Conservation (phyloP, 225 moss, liverwort and hornwort species). For the Pseudisothecium myosuroides region DNA sequence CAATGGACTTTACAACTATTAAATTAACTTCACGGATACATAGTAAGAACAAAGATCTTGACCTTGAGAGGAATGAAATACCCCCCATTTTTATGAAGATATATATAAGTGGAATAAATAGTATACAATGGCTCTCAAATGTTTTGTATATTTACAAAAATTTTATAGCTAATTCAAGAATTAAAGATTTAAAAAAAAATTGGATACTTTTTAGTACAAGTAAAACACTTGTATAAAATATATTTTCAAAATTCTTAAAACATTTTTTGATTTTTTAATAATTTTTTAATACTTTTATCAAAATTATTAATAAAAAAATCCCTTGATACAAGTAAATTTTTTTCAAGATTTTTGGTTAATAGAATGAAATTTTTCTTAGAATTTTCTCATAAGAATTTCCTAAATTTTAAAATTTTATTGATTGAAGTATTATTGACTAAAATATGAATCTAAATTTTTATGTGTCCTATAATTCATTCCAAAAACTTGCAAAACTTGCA, state of each 20-base stretch:
- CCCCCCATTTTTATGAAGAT: not conserved
- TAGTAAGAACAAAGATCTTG: not conserved
- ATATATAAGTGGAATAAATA: not conserved
- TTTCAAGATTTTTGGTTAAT: not conserved
- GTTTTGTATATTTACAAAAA: not conserved
- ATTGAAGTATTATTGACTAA: not conserved
- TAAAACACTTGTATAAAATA: too few relatives aligned
- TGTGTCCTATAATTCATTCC: not conserved
- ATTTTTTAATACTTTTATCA: too few relatives aligned
- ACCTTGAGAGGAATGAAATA: not conserved
- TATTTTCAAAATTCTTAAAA: too few relatives aligned
- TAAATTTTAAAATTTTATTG: fast-evolving
- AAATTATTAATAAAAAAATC: not conserved
- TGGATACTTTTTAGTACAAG: too few relatives aligned
- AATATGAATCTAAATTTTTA: not conserved
- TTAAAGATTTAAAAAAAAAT: too few relatives aligned
- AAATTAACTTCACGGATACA: not conserved
- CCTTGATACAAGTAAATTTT: too few relatives aligned
- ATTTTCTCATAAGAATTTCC: fast-evolving
- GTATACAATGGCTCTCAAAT: not conserved
- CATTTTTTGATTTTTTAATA: too few relatives aligned
- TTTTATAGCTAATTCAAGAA: not conserved
- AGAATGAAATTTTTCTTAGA: too few relatives aligned
- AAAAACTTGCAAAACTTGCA: not conserved
- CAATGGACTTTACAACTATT: not conserved